These are phyloP conservation scores for Skeletonema menzelii DNA, from an alignment of 108 stramenopile genomes.

Conservation along the genomic window DNA sequence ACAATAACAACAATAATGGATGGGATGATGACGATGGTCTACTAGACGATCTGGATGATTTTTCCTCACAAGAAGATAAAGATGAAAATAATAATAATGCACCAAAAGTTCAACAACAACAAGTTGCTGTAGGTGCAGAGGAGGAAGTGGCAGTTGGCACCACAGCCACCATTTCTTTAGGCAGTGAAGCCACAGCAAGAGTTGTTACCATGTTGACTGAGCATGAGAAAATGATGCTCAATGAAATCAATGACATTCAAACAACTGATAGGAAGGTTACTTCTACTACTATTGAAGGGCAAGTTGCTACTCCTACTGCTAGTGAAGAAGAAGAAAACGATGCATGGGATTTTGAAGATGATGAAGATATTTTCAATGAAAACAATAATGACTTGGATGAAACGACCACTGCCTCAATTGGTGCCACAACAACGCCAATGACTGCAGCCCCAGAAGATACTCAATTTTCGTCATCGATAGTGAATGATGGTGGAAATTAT, in stretches of 20 bases:
- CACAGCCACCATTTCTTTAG: too few species aligned
- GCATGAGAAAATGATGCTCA: background rate
- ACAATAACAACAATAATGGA: background rate
- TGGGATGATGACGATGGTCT: constrained; percentile 22
- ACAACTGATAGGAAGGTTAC: background rate
- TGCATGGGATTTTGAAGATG: constrained; percentile 8
- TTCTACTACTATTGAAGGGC: background rate
- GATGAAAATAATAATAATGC: too few species aligned
- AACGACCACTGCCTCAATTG: too few species aligned
- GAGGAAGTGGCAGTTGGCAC: background rate
- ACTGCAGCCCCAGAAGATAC: background rate
- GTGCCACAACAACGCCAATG: background rate
- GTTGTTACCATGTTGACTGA: background rate
- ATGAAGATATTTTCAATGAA: constrained; percentile 5
- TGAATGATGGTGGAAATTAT: background rate
- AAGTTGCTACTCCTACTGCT: background rate
- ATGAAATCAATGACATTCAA: background rate
- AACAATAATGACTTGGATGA: background rate
- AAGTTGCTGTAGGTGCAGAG: too few species aligned
- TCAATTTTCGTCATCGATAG: too few species aligned
- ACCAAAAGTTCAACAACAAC: too few species aligned
- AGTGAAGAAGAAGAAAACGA: background rate
- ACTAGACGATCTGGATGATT: constrained; percentile 7
- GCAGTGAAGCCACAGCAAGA: too few species aligned
- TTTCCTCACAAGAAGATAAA: background rate